A percentile compares a stretch with the other conserved stretches of the same genome.
These are phyloP conservation scores for Protomyces inouyei DNA, from an alignment of 1,139 yeast species.

Conservation along the genomic window DNA sequence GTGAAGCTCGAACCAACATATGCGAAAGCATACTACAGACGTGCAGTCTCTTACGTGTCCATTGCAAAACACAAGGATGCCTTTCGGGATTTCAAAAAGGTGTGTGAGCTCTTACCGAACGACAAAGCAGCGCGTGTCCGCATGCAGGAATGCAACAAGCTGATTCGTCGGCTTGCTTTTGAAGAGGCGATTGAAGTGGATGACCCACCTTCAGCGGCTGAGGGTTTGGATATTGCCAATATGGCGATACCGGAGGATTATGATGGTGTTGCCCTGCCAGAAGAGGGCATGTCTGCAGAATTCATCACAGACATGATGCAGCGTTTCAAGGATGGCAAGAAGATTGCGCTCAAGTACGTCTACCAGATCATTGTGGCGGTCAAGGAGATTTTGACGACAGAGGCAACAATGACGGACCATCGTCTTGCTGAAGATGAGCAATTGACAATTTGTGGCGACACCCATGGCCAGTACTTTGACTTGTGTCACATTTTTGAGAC, in stretches of 20 bases:
- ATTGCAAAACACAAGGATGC: conserved; percentile 73
- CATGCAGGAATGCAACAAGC: conserved; percentile 58
- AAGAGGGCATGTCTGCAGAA: conserved; percentile 42
- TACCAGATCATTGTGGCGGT: conserved; percentile 74
- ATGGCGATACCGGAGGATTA: conserved; percentile 53
- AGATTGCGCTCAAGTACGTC: conserved; percentile 72
- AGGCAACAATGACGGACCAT: conserved; percentile 73
- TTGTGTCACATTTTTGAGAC: conserved; percentile 68
- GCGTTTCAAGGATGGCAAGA: conserved; percentile 66
- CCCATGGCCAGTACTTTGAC: conserved; percentile 95
- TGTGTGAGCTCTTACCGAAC: conserved; percentile 59
- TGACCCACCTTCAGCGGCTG: conserved; percentile 43
- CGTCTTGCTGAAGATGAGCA: conserved; percentile 43
- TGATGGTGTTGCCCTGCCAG: conserved; percentile 55
- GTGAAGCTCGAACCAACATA: conserved; percentile 62
- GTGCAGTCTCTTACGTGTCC: conserved; percentile 79
- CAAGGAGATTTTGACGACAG: conserved; percentile 53
- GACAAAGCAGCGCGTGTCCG: conserved; percentile 67
- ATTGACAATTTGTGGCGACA: conserved; percentile 91
- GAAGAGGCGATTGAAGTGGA: conserved; percentile 81
- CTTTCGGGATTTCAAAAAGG: conserved; percentile 59
- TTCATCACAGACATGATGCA: conserved; percentile 65
- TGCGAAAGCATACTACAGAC: conserved; percentile 63
- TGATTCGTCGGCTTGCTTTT: conserved; percentile 71
- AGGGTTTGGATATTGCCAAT: conserved; percentile 30